Base-by-base conservation (phyloP, 1,284 basidiomycete species). In the Athelia sp. region DNA sequence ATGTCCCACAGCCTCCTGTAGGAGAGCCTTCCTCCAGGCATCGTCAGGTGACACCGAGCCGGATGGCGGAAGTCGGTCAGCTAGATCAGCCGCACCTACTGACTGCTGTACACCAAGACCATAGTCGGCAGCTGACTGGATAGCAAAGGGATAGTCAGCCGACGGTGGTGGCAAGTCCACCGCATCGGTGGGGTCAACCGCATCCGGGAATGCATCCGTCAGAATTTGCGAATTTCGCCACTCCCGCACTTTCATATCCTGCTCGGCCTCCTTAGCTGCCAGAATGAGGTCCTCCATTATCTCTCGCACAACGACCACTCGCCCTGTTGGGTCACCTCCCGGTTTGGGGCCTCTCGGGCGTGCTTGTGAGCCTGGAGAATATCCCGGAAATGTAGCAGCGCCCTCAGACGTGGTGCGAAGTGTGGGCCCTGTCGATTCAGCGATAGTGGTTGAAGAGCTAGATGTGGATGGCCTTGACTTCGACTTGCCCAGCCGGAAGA, bases 271-370 rank as follows among this genome's bases (percentile, higher is more conserved):
- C 58, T 80, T 84, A 14, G 84, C 84, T 31, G 88, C 87, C 38
- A 71, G 66, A 38, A 64, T 72, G 42, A 91, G 65, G 55, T 90
- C 82, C 13, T 76, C 72, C 78, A 91, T 79, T 59, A 81, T 82
- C 62, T 91, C 89, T 19, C 87, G 76, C 44, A 91, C 82, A 17
- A 91, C 88, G 1, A 89, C 85, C 0, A 91, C 88, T 44, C 87
- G 73, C 54, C 78, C 67, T 52, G 68, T 55, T 56, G 63, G 61
- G 55, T 70, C 63, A 55, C 68, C 58, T 60, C 32, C 36, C 6
- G 26, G 26, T 40, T 40, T 17, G 72, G 57, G 42, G 57, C 51
- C 51, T 67, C 62, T 65, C 17, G 69, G 60, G 35, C 70, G 72
- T 9, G 69, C 65, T 53, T 71, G 73, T 18, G 73, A 67, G 19